Evolutionary conservation across 345 rosid species (phyloP).

Genomic region (Arabidopsis arenosa): DNA sequence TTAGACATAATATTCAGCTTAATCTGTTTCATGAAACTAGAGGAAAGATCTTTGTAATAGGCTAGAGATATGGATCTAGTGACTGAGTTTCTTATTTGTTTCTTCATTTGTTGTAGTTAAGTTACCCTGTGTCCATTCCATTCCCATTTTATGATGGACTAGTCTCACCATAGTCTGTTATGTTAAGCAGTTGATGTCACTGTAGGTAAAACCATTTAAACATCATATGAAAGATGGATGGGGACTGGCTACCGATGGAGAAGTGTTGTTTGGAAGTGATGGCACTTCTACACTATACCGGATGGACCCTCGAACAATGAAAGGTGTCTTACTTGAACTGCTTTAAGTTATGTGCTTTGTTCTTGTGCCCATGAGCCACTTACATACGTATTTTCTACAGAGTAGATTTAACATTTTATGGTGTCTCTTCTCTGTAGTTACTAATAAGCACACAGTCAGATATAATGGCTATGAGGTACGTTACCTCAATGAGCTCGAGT

Average conservation of each 20-base stretch:
- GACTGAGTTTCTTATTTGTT: conserved; percentile 10
- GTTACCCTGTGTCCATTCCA: conserved; percentile 3
- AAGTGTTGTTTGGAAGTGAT: conserved; percentile 83
- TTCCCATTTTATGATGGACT: conserved; percentile 11
- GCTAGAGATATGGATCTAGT: conserved; percentile 13
- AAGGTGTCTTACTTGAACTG: conserved; percentile 54
- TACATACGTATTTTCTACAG: background rate
- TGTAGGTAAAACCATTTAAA: conserved; percentile 69
- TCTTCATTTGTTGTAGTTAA: background rate
- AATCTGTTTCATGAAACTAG: background rate
- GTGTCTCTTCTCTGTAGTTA: conserved; percentile 56
- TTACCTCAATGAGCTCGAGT: conserved; percentile 89
- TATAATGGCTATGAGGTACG: conserved; percentile 65
- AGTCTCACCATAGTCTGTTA: background rate
- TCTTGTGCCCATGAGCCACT: background rate
- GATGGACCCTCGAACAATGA: conserved; percentile 70
- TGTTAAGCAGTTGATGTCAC: conserved; percentile 10
- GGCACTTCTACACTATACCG: conserved; percentile 84
- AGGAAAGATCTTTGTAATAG: conserved; percentile 11
- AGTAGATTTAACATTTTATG: conserved; percentile 3
- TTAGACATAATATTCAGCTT: background rate
- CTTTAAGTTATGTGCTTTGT: background rate
- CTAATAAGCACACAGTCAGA: conserved; percentile 53
- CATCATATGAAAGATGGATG: conserved; percentile 96
- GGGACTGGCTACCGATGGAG: conserved; percentile 95